These are phyloP conservation scores for Claviceps digitariae DNA, from an alignment of 2,329 filamentous ascomycete genomes.

Conservation along the genomic window DNA sequence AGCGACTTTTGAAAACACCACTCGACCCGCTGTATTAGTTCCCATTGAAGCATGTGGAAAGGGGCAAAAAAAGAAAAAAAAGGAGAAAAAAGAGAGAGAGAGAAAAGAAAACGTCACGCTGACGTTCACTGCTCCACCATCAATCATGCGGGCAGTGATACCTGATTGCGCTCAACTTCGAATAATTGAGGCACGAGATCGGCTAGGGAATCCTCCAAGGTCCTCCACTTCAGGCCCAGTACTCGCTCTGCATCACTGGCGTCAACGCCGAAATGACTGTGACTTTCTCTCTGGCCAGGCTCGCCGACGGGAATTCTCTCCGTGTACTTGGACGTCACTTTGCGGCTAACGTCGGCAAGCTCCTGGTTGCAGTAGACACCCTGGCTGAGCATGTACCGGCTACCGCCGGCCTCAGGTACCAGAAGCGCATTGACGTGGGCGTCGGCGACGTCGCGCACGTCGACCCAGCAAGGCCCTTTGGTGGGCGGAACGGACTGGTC, in stretches of 20 bases:
- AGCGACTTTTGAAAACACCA: neutral
- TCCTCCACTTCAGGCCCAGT: conserved; percentile 36
- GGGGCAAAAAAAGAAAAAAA: neutral
- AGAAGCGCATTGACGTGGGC: conserved; percentile 49
- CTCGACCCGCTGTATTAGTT: no score
- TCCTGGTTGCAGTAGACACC: conserved; percentile 24
- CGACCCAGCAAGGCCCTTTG: conserved; percentile 29
- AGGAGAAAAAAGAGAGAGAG: neutral
- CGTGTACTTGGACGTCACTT: conserved; percentile 13
- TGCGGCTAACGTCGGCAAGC: conserved; percentile 22
- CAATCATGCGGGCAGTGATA: neutral
- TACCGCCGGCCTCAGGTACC: conserved; percentile 40
- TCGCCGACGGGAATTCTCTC: conserved; percentile 21
- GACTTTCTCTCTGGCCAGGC: conserved; percentile 17
- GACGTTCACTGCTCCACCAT: neutral
- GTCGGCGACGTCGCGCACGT: conserved; percentile 47
- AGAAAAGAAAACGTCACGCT: neutral
- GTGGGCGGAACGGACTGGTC: conserved; percentile 17
- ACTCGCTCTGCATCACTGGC: conserved; percentile 34
- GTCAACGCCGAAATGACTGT: conserved; percentile 31
- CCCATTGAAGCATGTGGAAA: neutral
- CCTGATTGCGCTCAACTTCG: conserved; percentile 9
- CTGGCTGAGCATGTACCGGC: conserved; percentile 47
- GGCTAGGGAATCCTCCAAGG: conserved; percentile 33
- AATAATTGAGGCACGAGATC: conserved; percentile 30